Percentiles rank a stretch among this genome's conserved stretches.
These are phyloP conservation scores for Ophiostoma sp. DNA, from an alignment of 2,329 filamentous ascomycete genomes.

Conservation along the genomic window DNA sequence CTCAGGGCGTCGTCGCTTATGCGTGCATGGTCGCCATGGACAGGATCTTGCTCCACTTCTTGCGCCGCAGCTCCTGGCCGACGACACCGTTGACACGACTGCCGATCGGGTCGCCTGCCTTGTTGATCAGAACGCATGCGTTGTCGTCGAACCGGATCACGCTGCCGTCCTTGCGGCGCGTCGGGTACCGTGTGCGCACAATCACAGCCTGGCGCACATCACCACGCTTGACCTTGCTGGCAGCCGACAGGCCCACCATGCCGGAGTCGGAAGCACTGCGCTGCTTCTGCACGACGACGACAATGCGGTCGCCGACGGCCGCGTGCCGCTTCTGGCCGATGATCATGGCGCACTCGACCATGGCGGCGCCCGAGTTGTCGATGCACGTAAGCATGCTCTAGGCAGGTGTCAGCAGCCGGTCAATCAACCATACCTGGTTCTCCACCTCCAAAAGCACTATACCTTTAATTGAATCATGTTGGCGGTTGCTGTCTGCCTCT, in stretches of 20 bases:
- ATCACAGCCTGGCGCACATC: conserved; percentile 96
- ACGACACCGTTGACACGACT: conserved; percentile 89
- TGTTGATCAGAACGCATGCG: conserved; percentile 94
- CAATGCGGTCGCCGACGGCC: conserved; percentile 90
- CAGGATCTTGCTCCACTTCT: conserved; percentile 97
- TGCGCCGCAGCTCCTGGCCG: conserved; percentile 78
- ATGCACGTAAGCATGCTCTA: conserved; percentile 98
- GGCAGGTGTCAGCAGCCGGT: not conserved
- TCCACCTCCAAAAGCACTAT: not conserved
- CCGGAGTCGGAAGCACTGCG: conserved; percentile 68
- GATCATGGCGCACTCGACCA: conserved; percentile 94
- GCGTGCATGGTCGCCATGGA: conserved; percentile 76
- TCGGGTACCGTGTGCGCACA: conserved; percentile 83
- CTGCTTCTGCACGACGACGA: conserved; percentile 96
- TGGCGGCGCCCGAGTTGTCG: conserved; percentile 96
- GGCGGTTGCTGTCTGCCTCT: conserved; percentile 31
- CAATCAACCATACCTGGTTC: not conserved
- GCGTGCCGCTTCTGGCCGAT: conserved; percentile 85
- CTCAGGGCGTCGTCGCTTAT: conserved; percentile 30
- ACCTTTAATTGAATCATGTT: conserved; percentile 93
- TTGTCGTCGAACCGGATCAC: conserved; percentile 95
- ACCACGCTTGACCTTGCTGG: conserved; percentile 91
- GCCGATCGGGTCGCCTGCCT: conserved; percentile 90
- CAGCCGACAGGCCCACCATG: conserved; percentile 64
- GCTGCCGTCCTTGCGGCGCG: conserved; percentile 80